A percentile compares a stretch with the other conserved stretches of the same genome.
phyloP scores from a whole-genome alignment of 2,329 filamentous ascomycete genomes.

The Ascochyta rabiei region DNA sequence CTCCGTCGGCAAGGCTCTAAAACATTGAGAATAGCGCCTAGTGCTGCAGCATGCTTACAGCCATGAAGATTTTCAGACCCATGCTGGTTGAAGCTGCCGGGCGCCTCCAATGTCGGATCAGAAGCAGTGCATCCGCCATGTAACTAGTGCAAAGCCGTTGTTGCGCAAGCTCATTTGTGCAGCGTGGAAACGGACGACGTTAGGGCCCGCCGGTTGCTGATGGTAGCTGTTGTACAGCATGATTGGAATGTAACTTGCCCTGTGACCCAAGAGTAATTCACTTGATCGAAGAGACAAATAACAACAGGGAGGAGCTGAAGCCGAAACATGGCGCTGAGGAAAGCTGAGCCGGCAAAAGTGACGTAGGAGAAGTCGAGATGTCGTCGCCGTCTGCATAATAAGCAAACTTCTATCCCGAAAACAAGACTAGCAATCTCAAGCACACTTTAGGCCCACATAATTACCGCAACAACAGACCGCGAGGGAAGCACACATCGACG shows the following conservation, averaged over 20 bases:
- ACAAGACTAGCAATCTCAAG: constrained; percentile 9
- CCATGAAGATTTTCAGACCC: constrained; percentile 25
- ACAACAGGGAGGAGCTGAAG: constrained; percentile 23
- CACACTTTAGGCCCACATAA: constrained; percentile 16
- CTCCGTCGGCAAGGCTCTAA: constrained; percentile 39
- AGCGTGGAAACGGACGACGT: constrained; percentile 23
- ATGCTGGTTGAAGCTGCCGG: constrained; percentile 19
- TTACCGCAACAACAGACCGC: constrained; percentile 2
- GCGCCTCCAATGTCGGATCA: constrained; percentile 32
- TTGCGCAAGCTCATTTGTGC: constrained; percentile 39
- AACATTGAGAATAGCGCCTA: constrained; percentile 30
- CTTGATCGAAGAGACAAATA: constrained; percentile 25
- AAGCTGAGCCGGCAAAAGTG: constrained; percentile 11
- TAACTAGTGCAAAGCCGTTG: constrained; percentile 39
- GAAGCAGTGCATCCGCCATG: constrained; percentile 34
- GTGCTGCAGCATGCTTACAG: constrained; percentile 36
- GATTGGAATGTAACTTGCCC: constrained; percentile 41
- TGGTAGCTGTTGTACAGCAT: constrained; percentile 36
- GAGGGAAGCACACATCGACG: constrained; percentile 1
- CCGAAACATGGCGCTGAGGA: constrained; percentile 8
- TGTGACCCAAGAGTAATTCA: constrained; percentile 19
- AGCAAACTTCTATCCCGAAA: constrained; percentile 4
- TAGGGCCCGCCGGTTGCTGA: constrained; percentile 25
- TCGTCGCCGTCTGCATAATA: constrained; percentile 2
- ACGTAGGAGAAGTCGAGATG: constrained; percentile 7